Evolutionary conservation across 2,329 filamentous ascomycete species (phyloP), one percentile per base, ranked within the genome.

Genomic region (Penicillium sp.): DNA sequence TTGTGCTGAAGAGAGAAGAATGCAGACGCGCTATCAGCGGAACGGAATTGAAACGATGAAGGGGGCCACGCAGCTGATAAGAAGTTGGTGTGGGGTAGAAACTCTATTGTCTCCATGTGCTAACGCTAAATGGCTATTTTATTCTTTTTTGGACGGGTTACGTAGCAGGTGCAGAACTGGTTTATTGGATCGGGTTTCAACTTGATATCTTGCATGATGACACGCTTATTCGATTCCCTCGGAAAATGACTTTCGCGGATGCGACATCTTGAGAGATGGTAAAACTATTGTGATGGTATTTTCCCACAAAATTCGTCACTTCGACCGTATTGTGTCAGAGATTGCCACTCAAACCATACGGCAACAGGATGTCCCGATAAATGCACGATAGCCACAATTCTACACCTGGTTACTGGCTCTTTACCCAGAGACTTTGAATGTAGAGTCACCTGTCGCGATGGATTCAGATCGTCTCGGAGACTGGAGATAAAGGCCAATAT

Each of bases 331-430:
- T 10, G 31, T 33, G 31, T 10, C 31, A 33, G 13, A 10, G 5
- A 33, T 33, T 14, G 13, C 13, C 13, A 33, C 13, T 0, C 63
- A 68, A 28, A 10, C 5, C 42, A 79, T 16, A 31, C 60, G 54
- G 0, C 70, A 72, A 3, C 66, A 61, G 51, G 70, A 78, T 0
- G 71, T 77, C 0, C 72, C 75, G 18, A 79, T n/a, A 55, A 33
- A 76, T 28, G 31, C n/a, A n/a, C n/a, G n/a, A n/a, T n/a, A 33
- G 31, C 14, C 24, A 5, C 5, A 28, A 10, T 28, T 10, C 24
- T 28, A 10, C 10, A 5, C 24, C 24, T 28, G 10, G 24, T 28
- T 28, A 5, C 10, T 28, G 5, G 24, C 24, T 10, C 24, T 5
- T 28, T 28, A 28, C 24, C 24, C 24, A 28, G 5, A 10, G 24